Conservation (phyloP, 1,284 basidiomycete genomes). For the Fomitopsis palustris region DNA sequence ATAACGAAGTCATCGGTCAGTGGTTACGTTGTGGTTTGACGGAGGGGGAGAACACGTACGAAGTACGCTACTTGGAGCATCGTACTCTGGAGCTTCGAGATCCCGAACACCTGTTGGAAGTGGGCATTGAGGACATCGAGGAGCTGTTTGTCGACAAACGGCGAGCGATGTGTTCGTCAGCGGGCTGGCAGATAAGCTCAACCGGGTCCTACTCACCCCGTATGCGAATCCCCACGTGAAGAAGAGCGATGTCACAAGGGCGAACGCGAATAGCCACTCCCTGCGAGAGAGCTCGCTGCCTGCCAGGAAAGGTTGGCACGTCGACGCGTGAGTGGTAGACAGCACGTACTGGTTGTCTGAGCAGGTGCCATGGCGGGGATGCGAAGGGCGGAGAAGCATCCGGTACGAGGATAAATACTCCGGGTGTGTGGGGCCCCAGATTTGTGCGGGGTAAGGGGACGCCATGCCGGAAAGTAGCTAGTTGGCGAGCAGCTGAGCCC, state of each 20-base stretch:
- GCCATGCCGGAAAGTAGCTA: background rate
- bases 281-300: slow-evolving; percentile 44
- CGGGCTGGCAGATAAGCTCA: background rate
- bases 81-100: slow-evolving; percentile 77
- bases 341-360: slow-evolving; percentile 35
- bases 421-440: slow-evolving; percentile 13
- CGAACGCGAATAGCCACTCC: slow-evolving; percentile 58
- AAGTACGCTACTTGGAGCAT: slow-evolving; percentile 87
- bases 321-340: background rate
- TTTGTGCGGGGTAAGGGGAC: slow-evolving; percentile 11
- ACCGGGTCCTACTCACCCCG: slow-evolving; percentile 41
- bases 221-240: slow-evolving; percentile 82
- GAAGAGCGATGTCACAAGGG: slow-evolving; percentile 75
- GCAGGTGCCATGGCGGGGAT: slow-evolving; percentile 17
- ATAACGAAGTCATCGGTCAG: no score
- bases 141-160: slow-evolving; percentile 41
- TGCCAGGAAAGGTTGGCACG: slow-evolving; percentile 18
- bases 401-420: slow-evolving; percentile 9
- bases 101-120: slow-evolving; percentile 70
- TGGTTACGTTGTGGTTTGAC: no score
- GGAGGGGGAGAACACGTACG: slow-evolving; percentile 28
- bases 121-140: slow-evolving; percentile 85
- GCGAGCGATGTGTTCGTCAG: slow-evolving; percentile 7
- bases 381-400: background rate
- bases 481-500: slow-evolving; percentile 5